Evolutionary conservation across 2,329 filamentous ascomycete species (phyloP).

Genomic region (Blumeria hordei): DNA sequence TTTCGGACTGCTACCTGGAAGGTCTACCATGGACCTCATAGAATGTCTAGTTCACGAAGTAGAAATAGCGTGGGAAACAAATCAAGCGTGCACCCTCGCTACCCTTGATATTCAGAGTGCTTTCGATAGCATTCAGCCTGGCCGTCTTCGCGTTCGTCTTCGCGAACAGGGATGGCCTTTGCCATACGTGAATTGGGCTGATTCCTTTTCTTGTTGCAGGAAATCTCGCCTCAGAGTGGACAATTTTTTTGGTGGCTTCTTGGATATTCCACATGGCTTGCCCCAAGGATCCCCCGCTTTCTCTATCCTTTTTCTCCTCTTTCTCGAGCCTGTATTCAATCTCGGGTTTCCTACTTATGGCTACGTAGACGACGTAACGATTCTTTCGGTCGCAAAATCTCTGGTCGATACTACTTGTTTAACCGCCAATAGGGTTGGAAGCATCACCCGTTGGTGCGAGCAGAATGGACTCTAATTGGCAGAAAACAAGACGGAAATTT

Average conservation of each 20-base stretch:
- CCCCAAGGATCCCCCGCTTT: background rate
- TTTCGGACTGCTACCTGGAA: background rate
- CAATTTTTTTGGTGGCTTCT: background rate
- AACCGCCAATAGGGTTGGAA: background rate
- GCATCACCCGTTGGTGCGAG: background rate
- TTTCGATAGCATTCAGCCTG: background rate
- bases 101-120: background rate
- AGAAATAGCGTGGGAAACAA: background rate
- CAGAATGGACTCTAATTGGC: background rate
- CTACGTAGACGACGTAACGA: background rate
- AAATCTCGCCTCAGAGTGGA: background rate
- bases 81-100: background rate
- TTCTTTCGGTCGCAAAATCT: background rate
- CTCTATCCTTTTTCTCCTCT: background rate
- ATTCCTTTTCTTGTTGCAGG: background rate
- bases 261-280: background rate
- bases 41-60: background rate
- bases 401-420: background rate
- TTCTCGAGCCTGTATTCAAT: background rate
- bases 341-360: background rate
- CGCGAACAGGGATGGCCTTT: background rate
- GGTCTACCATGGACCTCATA: background rate
- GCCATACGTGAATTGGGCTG: background rate
- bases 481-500: background rate
- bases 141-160: no score